Evolutionary conservation across 1,284 basidiomycete genomes (phyloP), one percentile per base, ranked within the genome.

Genomic region (Microbotryum intermedium): DNA sequence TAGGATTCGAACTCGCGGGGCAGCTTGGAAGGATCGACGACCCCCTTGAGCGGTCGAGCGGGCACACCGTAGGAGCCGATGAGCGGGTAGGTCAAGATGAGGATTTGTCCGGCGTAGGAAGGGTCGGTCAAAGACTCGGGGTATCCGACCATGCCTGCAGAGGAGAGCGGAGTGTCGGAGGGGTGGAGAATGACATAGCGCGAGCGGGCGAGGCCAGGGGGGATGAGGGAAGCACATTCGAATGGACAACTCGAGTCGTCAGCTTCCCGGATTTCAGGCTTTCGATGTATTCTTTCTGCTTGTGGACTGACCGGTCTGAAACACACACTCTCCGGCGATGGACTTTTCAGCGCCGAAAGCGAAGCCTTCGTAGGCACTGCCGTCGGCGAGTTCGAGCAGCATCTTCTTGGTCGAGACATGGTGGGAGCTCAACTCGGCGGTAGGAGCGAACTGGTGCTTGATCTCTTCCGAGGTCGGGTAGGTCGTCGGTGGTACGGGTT

Each of bases 61-160:
- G 95, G 95, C n/a, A 98, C 93, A 75, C 95, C 95, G 74, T 99
- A 99, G 77, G 97, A 97, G 58, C 95, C 95, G 69, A 97, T 81
- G 70, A 99, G 81, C 6, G 95, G 95, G 78, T 97, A 98, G 6
- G 95, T 98, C 69, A 98, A 82, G 63, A 98, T 86, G 62, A 99
- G 85, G 73, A 99, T 98, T 77, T 98, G 95, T 54, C 92, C 92
- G 75, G 94, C 87, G 78, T 98, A 99, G 3, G 95, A 98, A 20
- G 95, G 95, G 76, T 98, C 95, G 53, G 95, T 99, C 67, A 98
- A 80, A 20, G 95, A 97, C 74, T 98, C 95, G 62, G 92, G 93
- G 77, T 98, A 98, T 50, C 95, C 95, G 64, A 98, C 92, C 94
- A 99, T 95, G 60, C 93, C 93, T 95, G 73, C 48, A 42, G 34